Conservation (phyloP, 2,329 filamentous ascomycete species). For the Elsinoe arachidis region DNA sequence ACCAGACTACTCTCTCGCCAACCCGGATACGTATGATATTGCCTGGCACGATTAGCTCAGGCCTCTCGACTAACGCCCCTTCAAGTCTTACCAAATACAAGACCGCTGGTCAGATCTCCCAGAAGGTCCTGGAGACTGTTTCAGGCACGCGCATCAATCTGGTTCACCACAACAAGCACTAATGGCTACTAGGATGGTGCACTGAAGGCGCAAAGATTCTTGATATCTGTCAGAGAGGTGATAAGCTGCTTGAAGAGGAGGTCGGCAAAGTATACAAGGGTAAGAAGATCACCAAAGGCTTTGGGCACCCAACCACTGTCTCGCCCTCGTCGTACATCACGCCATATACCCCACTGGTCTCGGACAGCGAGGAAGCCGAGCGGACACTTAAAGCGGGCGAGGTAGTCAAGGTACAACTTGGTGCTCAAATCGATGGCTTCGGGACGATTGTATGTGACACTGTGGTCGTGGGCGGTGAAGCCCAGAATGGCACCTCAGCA, state of each 20-base stretch:
- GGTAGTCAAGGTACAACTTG: slow-evolving; percentile 95
- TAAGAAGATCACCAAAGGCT: slow-evolving; percentile 93
- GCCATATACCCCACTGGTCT: slow-evolving; percentile 85
- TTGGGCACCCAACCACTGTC: slow-evolving; percentile 88
- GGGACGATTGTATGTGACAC: slow-evolving; percentile 94
- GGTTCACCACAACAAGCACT: slow-evolving; percentile 14
- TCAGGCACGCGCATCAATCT: slow-evolving; percentile 36
- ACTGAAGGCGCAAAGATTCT: slow-evolving; percentile 86
- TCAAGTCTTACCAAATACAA: slow-evolving; percentile 99
- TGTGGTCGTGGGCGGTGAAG: slow-evolving; percentile 61
- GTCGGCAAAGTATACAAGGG: slow-evolving; percentile 93
- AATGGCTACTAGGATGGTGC: slow-evolving; percentile 48
- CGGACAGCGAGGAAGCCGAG: slow-evolving; percentile 77
- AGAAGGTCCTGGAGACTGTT: slow-evolving; percentile 88
- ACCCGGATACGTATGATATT: slow-evolving; percentile 28
- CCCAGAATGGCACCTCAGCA: slow-evolving; percentile 46
- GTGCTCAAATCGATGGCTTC: slow-evolving; percentile 95
- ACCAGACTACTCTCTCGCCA: slow-evolving; percentile 30
- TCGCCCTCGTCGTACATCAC: slow-evolving; percentile 92
- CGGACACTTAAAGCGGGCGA: slow-evolving; percentile 75
- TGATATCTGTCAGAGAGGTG: slow-evolving; percentile 88
- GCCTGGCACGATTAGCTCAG: neutral
- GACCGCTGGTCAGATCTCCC: slow-evolving; percentile 87
- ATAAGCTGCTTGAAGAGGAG: slow-evolving; percentile 90
- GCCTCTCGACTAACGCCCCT: slow-evolving; percentile 79